Evolutionary conservation across 2,329 filamentous ascomycete species (phyloP).

Genomic region (Aureobasidium namibiae): DNA sequence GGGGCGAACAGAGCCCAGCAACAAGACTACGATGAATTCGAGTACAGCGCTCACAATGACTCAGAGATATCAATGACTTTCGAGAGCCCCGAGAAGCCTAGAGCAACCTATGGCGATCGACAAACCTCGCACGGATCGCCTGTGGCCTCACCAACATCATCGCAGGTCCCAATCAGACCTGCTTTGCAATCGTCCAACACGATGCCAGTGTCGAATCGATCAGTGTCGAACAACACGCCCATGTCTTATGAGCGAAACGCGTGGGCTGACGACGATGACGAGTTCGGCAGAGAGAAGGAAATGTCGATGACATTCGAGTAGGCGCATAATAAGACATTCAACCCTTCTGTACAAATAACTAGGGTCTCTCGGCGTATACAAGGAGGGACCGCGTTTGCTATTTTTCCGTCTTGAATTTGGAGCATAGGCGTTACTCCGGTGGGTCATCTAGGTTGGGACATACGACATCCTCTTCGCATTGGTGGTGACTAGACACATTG

Average conservation of each 20-base stretch:
- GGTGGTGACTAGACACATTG: not conserved
- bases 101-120: conserved; percentile 18
- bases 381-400: not conserved
- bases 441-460: not conserved
- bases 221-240: conserved; percentile 1
- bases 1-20: not conserved
- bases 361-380: not conserved
- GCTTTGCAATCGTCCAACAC: conserved; percentile 21
- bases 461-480: not conserved
- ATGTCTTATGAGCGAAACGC: conserved; percentile 32
- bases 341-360: not conserved
- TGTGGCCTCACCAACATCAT: conserved; percentile 5
- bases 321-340: not conserved
- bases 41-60: conserved; percentile 21
- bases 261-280: conserved; percentile 40
- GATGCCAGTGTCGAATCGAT: conserved; percentile 20
- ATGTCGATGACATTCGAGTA: conserved; percentile 42
- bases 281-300: conserved; percentile 39
- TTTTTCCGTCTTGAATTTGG: not conserved
- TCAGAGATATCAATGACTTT: conserved; percentile 43
- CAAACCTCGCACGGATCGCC: conserved; percentile 15
- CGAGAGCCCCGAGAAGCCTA: conserved; percentile 21
- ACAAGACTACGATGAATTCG: conserved; percentile 29
- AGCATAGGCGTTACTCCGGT: not conserved
- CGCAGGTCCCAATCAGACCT: conserved; percentile 14